A percentile compares a stretch with the other conserved stretches of the same genome.
Evolutionary conservation across 2,329 filamentous ascomycete genomes (phyloP).

Genomic region (Microcera coccophila): DNA sequence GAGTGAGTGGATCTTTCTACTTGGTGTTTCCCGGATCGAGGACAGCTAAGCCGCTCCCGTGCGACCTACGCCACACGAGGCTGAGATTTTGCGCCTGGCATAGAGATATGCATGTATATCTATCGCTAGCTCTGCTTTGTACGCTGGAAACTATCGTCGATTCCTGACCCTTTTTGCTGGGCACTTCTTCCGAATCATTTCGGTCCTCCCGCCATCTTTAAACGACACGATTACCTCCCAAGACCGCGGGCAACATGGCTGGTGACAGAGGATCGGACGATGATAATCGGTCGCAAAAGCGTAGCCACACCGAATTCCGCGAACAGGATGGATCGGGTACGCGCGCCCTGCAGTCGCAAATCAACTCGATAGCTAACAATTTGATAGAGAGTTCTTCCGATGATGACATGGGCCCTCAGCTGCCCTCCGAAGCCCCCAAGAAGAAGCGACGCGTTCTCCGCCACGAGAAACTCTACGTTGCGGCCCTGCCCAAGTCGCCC

Average conservation of each 20-base stretch:
- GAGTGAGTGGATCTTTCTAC: no score
- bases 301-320: conserved; percentile 54
- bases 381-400: conserved; percentile 66
- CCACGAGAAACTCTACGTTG: conserved; percentile 92
- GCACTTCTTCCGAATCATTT: not conserved
- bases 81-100: not conserved
- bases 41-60: no score
- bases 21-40: no score
- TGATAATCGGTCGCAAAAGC: conserved; percentile 38
- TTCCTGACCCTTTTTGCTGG: not conserved
- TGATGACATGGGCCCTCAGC: conserved; percentile 89
- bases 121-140: no score
- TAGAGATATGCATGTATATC: no score
- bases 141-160: no score
- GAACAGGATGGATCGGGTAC: conserved; percentile 43
- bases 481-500: conserved; percentile 73
- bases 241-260: conserved; percentile 17
- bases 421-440: conserved; percentile 77
- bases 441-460: conserved; percentile 89
- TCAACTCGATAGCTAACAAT: conserved; percentile 10
- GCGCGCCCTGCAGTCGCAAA: conserved; percentile 7
- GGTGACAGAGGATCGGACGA: conserved; percentile 28
- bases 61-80: not conserved
- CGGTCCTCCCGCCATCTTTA: not conserved
- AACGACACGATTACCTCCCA: not conserved